A percentile compares a stretch with the other conserved stretches of the same genome.
phyloP scores from a whole-genome alignment of 1,139 yeast genomes.

The Candida sanyaensis region DNA sequence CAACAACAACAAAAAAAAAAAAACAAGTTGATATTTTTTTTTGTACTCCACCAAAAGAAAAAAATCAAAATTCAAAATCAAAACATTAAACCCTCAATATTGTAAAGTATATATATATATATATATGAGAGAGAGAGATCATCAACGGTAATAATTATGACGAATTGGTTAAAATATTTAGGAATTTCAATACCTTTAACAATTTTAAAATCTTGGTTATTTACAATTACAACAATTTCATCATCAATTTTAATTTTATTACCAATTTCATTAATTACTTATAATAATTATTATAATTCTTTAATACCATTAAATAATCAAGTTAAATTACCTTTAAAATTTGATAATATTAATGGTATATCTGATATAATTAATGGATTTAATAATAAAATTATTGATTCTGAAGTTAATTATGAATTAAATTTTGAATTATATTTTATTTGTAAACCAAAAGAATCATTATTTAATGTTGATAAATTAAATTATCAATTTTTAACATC shows the following conservation, averaged over 20 bases:
- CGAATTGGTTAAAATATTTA: constrained; percentile 10
- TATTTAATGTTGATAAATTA: constrained; percentile 5
- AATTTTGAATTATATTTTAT: constrained; percentile 8
- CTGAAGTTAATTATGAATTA: constrained; percentile 11
- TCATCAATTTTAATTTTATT: constrained; percentile 21
- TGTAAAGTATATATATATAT: too few species aligned
- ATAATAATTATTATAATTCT: constrained; percentile 25
- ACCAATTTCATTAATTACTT: constrained; percentile 28
- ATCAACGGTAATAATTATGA: too few species aligned
- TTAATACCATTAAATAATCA: constrained; percentile 23
- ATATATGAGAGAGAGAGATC: too few species aligned
- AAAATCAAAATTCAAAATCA: not conserved
- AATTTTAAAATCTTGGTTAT: constrained; percentile 21
- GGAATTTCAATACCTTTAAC: constrained; percentile 14
- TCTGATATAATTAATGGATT: constrained; percentile 1
- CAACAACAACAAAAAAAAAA: too few species aligned
- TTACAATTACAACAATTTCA: constrained; percentile 17
- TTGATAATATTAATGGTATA: constrained; percentile 6
- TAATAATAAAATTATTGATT: constrained; percentile 8
- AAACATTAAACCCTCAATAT: not conserved
- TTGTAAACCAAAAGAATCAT: constrained; percentile 6
- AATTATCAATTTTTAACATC: constrained; percentile 2
- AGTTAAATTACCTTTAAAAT: constrained; percentile 11
- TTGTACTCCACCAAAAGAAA: not conserved
- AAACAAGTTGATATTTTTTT: too few species aligned